phyloP scores from a whole-genome alignment of 116 monocot species.

The Posidonia oceanica region DNA sequence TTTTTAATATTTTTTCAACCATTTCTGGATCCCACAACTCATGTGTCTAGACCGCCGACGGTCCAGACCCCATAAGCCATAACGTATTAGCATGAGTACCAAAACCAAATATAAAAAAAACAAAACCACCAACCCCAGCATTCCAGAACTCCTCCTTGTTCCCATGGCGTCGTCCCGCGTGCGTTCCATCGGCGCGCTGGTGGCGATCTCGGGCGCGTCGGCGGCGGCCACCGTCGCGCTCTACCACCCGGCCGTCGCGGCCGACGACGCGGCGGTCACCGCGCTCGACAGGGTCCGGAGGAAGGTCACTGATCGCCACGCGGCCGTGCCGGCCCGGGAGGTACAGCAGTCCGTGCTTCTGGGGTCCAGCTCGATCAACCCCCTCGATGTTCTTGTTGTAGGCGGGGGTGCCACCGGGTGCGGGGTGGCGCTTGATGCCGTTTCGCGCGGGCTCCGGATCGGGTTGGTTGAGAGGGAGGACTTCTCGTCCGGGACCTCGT shows the following conservation, averaged over 20 bases:
- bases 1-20: too few species aligned
- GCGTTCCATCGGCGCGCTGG: constrained; percentile 15
- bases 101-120: too few species aligned
- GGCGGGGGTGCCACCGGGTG: constrained; percentile 95
- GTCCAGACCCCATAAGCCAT: too few species aligned
- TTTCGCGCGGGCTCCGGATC: constrained; percentile 61
- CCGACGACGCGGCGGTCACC: constrained; percentile 29
- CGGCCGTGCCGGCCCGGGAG: constrained; percentile 45
- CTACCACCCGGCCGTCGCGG: constrained; percentile 9
- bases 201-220: constrained; percentile 10
- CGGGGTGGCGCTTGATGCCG: constrained; percentile 91
- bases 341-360: constrained; percentile 55
- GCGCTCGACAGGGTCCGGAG: constrained; percentile 28
- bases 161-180: constrained; percentile 36
- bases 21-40: too few species aligned
- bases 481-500: constrained; percentile 95
- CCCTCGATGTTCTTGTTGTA: constrained; percentile 76
- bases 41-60: too few species aligned
- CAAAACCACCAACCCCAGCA: too few species aligned
- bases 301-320: constrained; percentile 53
- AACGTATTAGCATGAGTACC: too few species aligned
- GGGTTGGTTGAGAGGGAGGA: constrained; percentile 96
- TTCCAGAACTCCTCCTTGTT: neutral
- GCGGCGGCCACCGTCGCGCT: constrained; percentile 8
- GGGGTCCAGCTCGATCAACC: constrained; percentile 48